These are phyloP conservation scores for Cnidoscolus chayamansa DNA, from an alignment of 441 rosid species.

Conservation along the genomic window DNA sequence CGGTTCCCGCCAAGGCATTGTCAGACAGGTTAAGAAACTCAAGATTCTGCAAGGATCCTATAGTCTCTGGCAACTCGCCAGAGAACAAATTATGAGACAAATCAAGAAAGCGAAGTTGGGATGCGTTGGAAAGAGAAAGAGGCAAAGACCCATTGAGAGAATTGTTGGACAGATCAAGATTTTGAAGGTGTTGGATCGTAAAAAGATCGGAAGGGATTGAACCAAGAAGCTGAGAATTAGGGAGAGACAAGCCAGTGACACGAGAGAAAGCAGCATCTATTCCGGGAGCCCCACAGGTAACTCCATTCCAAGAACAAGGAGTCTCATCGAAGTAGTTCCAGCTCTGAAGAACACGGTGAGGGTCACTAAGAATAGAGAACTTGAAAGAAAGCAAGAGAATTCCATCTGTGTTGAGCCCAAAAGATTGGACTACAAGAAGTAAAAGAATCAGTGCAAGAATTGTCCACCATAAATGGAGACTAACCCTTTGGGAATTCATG, in stretches of 20 bases:
- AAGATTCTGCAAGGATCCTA: constrained; percentile 53
- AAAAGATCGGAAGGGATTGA: constrained; percentile 69
- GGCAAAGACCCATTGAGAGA: constrained; percentile 75
- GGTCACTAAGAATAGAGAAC: constrained; percentile 55
- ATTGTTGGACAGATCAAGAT: constrained; percentile 73
- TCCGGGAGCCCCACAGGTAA: constrained; percentile 44
- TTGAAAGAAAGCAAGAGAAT: constrained; percentile 70
- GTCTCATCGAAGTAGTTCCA: constrained; percentile 59
- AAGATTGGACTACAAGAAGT: constrained; percentile 28
- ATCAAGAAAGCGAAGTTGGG: constrained; percentile 57
- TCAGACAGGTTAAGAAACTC: constrained; percentile 62
- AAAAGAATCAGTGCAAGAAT: constrained; percentile 17
- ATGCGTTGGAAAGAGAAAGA: constrained; percentile 45
- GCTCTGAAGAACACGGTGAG: constrained; percentile 40
- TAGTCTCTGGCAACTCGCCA: constrained; percentile 45
- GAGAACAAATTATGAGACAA: constrained; percentile 63
- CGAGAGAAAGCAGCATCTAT: constrained; percentile 28
- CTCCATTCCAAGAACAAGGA: constrained; percentile 87
- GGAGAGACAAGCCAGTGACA: constrained; percentile 56
- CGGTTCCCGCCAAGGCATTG: constrained; percentile 66
- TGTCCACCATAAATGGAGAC: constrained; percentile 38
- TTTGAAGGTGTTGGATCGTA: constrained; percentile 47
- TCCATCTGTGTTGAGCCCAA: constrained; percentile 57
- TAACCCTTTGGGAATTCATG: constrained; percentile 37
- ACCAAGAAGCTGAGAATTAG: constrained; percentile 60